Evolutionary conservation across 139 green algal genomes (phyloP), one percentile per base, ranked within the genome.

Genomic region (Haematococcus lacustris): DNA sequence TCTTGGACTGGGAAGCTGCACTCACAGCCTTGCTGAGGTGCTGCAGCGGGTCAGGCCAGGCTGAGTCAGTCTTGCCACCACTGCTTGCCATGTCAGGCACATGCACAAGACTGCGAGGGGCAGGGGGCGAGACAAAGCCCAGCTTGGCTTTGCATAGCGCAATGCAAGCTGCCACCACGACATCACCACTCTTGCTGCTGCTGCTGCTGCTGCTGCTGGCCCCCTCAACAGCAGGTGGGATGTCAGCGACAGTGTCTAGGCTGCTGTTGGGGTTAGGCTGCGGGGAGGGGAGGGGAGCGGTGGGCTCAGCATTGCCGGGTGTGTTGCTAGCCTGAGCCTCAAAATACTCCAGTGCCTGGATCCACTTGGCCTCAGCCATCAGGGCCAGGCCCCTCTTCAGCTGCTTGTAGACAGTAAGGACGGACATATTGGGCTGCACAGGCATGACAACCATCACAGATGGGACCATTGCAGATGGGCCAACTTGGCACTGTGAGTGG

Each of bases 281-380:
- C n/a, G n/a, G n/a, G n/a, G n/a, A n/a, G n/a, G n/a, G n/a, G n/a
- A n/a, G n/a, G n/a, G n/a, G n/a, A n/a, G n/a, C n/a, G n/a, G n/a
- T n/a, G n/a, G n/a, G n/a, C n/a, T n/a, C n/a, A n/a, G n/a, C n/a
- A n/a, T n/a, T n/a, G n/a, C n/a, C n/a, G n/a, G n/a, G n/a, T 43
- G 38, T 32, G 23, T 38, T 13, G 25, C 47, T 21, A 25, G 3
- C 33, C 38, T 30, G 28, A 34, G 74, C 64, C 17, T 7, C 53
- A 40, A 82, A 81, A 32, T 64, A 73, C 0, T 71, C 62, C 17
- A 76, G 50, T 0, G 80, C 80, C 30, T 78, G 70, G 1, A 81
- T 32, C 76, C 73, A 81, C 30, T 79, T 74, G 50, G 32, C 26
- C 1, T 79, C 62, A 1, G 61, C 23, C 21, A 86, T 60, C 23